phyloP scores from a whole-genome alignment of 176 grass and related monocot genomes.

The Chrysopogon serrulatus region DNA sequence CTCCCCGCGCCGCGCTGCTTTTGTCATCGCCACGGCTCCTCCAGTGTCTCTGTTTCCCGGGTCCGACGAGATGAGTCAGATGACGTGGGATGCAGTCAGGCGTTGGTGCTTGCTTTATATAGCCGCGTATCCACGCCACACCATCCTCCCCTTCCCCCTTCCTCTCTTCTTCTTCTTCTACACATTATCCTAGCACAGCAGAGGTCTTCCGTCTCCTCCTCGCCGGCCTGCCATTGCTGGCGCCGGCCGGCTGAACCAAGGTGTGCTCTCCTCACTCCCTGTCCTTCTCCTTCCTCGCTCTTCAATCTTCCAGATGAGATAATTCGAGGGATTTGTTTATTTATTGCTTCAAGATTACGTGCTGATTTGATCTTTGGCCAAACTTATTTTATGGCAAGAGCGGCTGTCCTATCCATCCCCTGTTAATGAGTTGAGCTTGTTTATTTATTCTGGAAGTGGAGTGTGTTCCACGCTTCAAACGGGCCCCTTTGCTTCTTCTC shows the following conservation, averaged over 20 bases:
- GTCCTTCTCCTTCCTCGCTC: background rate
- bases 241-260: background rate
- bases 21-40: background rate
- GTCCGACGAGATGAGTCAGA: background rate
- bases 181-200: background rate
- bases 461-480: constrained; percentile 28
- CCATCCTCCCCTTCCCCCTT: background rate
- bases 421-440: background rate
- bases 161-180: background rate
- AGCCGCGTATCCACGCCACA: constrained; percentile 8
- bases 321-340: too few species aligned
- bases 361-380: background rate
- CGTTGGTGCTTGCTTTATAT: constrained; percentile 21
- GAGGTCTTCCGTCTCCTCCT: background rate
- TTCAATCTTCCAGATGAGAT: background rate
- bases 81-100: background rate
- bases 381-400: background rate
- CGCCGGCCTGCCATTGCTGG: background rate
- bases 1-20: background rate
- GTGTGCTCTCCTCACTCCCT: background rate
- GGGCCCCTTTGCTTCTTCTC: constrained; percentile 2
- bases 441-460: background rate
- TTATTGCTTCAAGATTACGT: background rate
- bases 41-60: background rate
- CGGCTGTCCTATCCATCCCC: background rate